A percentile compares a stretch with the other conserved stretches of the same genome.
These are phyloP conservation scores for Iris pallida DNA, from an alignment of 116 monocot genomes.

Conservation along the genomic window DNA sequence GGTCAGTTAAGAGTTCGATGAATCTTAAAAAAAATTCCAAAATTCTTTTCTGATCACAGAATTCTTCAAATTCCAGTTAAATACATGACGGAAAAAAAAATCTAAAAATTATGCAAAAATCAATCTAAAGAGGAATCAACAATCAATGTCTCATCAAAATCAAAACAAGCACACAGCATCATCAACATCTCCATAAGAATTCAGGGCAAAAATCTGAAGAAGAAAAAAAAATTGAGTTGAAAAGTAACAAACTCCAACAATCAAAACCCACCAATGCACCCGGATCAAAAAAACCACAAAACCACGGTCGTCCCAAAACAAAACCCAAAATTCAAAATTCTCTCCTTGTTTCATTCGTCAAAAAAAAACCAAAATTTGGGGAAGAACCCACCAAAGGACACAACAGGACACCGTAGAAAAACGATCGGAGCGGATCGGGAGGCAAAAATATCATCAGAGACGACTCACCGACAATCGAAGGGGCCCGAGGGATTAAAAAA, in stretches of 20 bases:
- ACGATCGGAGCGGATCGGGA: too few relatives aligned
- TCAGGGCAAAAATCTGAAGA: not conserved
- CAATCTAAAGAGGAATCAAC: not conserved
- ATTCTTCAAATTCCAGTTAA: too few relatives aligned
- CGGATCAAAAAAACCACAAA: conserved; percentile 1
- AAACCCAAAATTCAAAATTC: too few relatives aligned
- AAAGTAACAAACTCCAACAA: not conserved
- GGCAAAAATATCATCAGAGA: not conserved
- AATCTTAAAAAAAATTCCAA: too few relatives aligned
- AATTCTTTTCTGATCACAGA: too few relatives aligned
- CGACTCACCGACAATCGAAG: not conserved
- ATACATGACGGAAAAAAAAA: not conserved
- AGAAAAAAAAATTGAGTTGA: conserved; percentile 2
- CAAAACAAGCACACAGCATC: not conserved
- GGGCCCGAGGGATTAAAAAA: not conserved
- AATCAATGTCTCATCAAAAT: conserved; percentile 1
- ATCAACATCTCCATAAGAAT: not conserved
- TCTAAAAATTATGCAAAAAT: too few relatives aligned
- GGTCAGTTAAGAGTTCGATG: not conserved
- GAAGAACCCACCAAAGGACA: not conserved
- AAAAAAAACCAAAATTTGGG: conserved; percentile 3
- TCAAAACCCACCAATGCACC: not conserved
- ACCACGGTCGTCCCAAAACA: not conserved
- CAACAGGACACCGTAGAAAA: too few relatives aligned
- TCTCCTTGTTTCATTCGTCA: conserved; percentile 14